Base-by-base conservation (phyloP, 164 flowering plant genomes). In the Piper betle region DNA sequence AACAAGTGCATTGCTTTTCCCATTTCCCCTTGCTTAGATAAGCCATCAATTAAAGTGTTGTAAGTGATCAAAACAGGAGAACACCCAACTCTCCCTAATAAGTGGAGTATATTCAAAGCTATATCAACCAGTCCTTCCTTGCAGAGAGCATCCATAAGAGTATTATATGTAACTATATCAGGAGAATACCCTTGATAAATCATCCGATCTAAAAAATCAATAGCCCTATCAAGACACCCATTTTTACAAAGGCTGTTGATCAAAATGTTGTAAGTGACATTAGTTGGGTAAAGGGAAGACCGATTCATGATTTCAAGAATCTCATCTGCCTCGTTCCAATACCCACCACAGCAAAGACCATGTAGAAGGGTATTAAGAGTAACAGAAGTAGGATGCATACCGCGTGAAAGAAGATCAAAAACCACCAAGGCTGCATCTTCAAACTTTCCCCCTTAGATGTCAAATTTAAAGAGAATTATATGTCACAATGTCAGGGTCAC, bases 351-450 rank as follows among this genome's bases (percentile, higher is more conserved):
- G 71, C 82, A 80, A 6, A 89, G 74, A 58, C 87, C 71, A 65
- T 84, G 91, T 66, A 92, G 84, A 61, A 92, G 71, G 39, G 89
- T 92, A 70, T 87, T 92, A 76, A 83, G 85, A 33, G 91, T 85
- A 53, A 87, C 57, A 4, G 73, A 67, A 81, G 85, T 75, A 6
- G 85, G 98, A 66, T 83, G 78, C 77, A 85, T 58, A 41, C 90
- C 95, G 59, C 65, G 74, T 39, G 83, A 79, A 7, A 83, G 53
- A 50, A 85, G 80, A 73, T 76, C 72, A 52, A 58, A 17, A 8
- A 92, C 53, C 41, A 85, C 70, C 68, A 75, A 61, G 53, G 73
- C 73, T 9, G 78, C 68, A 25, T 83, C 90, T 39, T 62, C 79
- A 61, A 65, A 82, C 39, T 79, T 81, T 1, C 83, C 82, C 69